These are phyloP conservation scores for bread wheat (Triticum aestivum) DNA, from an alignment of 176 grass and related monocot species.

Conservation along the genomic window IWGSC_CS_RefSeq_v2.1 NC_057803.1:77402642-77403141, in stretches of 20 bases:
- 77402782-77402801: constrained; percentile 36
- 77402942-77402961: background rate
- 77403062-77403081: constrained; percentile 21
- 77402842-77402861: constrained; percentile 1
- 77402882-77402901: constrained; percentile 35
- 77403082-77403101: constrained; percentile 61
- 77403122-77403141: constrained; percentile 56
- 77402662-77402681: background rate
- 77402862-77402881: constrained; percentile 37
- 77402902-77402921: constrained; percentile 36
- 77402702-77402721: background rate
- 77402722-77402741: constrained; percentile 25
- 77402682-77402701: background rate
- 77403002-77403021: constrained; percentile 25
- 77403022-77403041: background rate
- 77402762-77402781: constrained; percentile 28
- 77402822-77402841: constrained; percentile 42
- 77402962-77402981: background rate
- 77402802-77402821: constrained; percentile 50
- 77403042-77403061: background rate
- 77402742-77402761: constrained; percentile 39
- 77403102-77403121: constrained; percentile 69
- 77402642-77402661: background rate
- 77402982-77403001: constrained; percentile 3
- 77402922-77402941: constrained; percentile 36